Evolutionary conservation across 2,329 filamentous ascomycete species (phyloP).

Genomic region (Thelonectria blattea): DNA sequence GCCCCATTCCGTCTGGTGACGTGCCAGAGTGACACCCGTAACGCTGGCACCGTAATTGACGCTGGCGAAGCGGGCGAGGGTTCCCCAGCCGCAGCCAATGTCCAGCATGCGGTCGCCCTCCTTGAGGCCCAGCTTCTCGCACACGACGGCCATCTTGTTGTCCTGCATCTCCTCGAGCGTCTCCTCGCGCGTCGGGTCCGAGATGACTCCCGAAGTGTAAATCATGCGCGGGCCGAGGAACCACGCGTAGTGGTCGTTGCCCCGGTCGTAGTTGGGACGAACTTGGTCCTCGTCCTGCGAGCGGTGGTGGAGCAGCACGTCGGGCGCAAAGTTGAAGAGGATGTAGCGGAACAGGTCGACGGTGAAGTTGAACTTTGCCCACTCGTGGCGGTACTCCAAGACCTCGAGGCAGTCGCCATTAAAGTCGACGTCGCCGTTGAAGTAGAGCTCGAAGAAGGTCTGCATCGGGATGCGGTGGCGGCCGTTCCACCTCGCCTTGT

Average conservation of each 20-base stretch:
- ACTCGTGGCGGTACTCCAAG: constrained; percentile 91
- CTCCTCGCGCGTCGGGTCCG: constrained; percentile 83
- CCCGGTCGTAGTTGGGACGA: constrained; percentile 91
- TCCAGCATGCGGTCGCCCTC: constrained; percentile 82
- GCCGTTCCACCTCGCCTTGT: constrained; percentile 70
- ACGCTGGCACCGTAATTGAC: constrained; percentile 84
- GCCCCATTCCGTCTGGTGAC: constrained; percentile 94
- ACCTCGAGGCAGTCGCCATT: constrained; percentile 87
- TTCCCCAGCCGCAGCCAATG: constrained; percentile 96
- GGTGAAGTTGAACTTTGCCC: constrained; percentile 91
- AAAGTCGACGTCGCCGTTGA: constrained; percentile 87
- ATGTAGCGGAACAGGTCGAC: constrained; percentile 82
- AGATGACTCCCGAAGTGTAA: constrained; percentile 91
- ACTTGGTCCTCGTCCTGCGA: constrained; percentile 97
- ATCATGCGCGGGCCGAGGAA: constrained; percentile 97
- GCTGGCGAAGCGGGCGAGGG: constrained; percentile 86
- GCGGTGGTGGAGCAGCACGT: constrained; percentile 85
- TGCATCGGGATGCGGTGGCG: constrained; percentile 81
- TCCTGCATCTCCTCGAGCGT: constrained; percentile 93
- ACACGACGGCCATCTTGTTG: constrained; percentile 92
- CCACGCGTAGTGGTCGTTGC: constrained; percentile 96
- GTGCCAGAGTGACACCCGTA: constrained; percentile 87
- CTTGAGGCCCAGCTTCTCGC: constrained; percentile 88
- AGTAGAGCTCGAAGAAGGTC: constrained; percentile 95
- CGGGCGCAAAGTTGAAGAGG: constrained; percentile 80